Conservation (phyloP, 495 filamentous ascomycete genomes). For the Neurospora sp. region DNA sequence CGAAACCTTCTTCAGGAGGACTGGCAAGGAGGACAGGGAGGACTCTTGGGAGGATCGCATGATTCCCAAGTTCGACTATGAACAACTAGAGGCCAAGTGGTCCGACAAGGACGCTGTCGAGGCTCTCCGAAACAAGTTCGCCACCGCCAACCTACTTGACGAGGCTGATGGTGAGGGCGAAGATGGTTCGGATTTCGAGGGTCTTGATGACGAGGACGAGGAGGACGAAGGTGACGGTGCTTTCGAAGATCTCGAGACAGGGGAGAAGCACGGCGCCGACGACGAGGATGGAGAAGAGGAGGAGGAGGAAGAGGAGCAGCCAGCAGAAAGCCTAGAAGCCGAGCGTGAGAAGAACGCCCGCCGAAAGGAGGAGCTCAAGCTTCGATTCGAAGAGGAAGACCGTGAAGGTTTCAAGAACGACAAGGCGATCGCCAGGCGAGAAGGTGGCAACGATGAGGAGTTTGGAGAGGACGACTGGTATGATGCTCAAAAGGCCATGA, state of each 20-base stretch:
- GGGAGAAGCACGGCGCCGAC: constrained; percentile 42
- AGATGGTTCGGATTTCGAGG: constrained; percentile 38
- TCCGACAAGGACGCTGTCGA: constrained; percentile 67
- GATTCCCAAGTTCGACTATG: constrained; percentile 71
- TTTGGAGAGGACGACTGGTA: constrained; percentile 99
- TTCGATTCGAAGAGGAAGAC: constrained; percentile 95
- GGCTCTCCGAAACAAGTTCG: constrained; percentile 60
- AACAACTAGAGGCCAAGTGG: constrained; percentile 76
- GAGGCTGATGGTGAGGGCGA: constrained; percentile 38
- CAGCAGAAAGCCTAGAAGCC: constrained; percentile 35
- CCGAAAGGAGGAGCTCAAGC: constrained; percentile 84
- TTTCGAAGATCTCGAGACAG: constrained; percentile 82
- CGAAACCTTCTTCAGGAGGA: constrained; percentile 74
- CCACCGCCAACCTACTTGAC: constrained; percentile 50
- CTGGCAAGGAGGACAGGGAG: constrained; percentile 51
- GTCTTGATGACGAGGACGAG: constrained; percentile 54
- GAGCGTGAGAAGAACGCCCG: constrained; percentile 87
- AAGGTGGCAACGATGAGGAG: constrained; percentile 52
- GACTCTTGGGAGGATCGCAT: constrained; percentile 58
- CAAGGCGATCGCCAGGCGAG: constrained; percentile 56
- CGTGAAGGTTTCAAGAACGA: constrained; percentile 84
- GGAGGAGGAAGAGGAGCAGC: constrained; percentile 21
- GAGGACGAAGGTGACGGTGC: constrained; percentile 83
- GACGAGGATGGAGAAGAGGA: constrained; percentile 21
- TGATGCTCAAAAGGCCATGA: constrained; percentile 84